Evolutionary conservation across 371 early-diverging fungal species (phyloP), one percentile per base, ranked within the genome.

Genomic region (Neoconidiobolus thromboides): DNA sequence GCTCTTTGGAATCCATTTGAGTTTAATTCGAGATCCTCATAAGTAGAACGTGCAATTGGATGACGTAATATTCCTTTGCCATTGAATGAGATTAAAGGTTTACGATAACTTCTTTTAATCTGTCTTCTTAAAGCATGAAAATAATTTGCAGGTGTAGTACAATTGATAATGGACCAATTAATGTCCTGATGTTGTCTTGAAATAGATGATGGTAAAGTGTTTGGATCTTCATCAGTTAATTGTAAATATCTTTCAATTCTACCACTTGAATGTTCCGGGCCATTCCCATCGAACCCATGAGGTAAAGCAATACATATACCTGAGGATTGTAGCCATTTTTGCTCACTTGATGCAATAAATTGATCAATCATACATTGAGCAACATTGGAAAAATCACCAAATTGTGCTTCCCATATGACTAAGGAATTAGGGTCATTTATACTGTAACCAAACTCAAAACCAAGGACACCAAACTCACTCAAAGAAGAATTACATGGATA

Each of bases 381-480:
- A 36, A 87, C 86, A 69, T 96, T 96, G 77, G 85, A 85, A 70
- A 96, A 96, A 71, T 96, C 97, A 53, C 97, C 97, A 71, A 96
- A 96, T 74, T 96, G 96, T 0, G 96, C 96, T 68, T 96, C 97
- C 97, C 97, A 96, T 44, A 96, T 82, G 43, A 79, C 79, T 10
- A 96, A 70, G 0, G 79, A 71, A 53, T 85, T 77, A 5, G 96
- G 95, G 9, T 81, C 76, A 67, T 88, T 93, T 63, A 84, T 79
- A 2, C 90, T 87, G 70, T 89, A 81, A 48, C 97, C 97, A 58
- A 88, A 85, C 68, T 96, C 97, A 64, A 93, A 96, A 1, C 93
- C 97, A 26, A 96, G 72, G 7, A 94, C 94, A 15, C 93, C 97
- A 63, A 90, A 82, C 71, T 96, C 97, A 40, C 86, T 86, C 49